A percentile compares a stretch with the other conserved stretches of the same genome.
phyloP scores from a whole-genome alignment of 78 protist species.

The Guillardia theta region DNA sequence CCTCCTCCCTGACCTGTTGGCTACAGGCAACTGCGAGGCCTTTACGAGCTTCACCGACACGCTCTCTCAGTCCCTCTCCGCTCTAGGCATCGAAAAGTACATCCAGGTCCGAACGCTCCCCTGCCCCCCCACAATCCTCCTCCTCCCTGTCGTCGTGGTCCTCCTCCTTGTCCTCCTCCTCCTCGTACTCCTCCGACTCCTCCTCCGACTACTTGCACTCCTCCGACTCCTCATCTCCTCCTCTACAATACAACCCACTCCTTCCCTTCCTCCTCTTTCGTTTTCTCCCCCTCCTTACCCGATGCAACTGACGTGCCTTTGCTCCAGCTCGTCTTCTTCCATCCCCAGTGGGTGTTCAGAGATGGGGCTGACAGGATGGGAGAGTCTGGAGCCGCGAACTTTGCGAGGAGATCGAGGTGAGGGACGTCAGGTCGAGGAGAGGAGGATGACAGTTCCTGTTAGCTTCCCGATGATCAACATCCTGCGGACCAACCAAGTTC shows the following conservation, averaged over 20 bases:
- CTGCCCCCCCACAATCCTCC: neutral
- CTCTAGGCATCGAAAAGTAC: neutral
- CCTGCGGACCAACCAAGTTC: neutral
- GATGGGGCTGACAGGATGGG: neutral
- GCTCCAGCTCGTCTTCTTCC: constrained; percentile 8
- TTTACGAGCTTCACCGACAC: neutral
- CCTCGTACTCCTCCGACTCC: neutral
- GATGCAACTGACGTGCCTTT: too few relatives aligned
- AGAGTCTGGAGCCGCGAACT: neutral
- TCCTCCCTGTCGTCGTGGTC: neutral
- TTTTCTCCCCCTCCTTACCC: neutral
- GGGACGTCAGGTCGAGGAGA: too few relatives aligned
- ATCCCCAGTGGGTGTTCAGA: neutral
- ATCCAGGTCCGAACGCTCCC: neutral
- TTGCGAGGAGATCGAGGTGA: neutral
- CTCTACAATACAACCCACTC: neutral
- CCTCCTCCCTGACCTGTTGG: neutral
- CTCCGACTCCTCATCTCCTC: neutral
- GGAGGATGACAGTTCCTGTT: too few relatives aligned
- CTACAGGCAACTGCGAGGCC: neutral
- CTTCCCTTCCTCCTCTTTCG: neutral
- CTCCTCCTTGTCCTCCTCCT: neutral
- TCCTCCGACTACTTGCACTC: neutral
- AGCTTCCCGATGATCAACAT: constrained; percentile 5
- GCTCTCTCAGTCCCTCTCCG: neutral